These are phyloP conservation scores for Craterostigma plantagineum DNA, from an alignment of 257 asterid genomes.

Conservation along the genomic window DNA sequence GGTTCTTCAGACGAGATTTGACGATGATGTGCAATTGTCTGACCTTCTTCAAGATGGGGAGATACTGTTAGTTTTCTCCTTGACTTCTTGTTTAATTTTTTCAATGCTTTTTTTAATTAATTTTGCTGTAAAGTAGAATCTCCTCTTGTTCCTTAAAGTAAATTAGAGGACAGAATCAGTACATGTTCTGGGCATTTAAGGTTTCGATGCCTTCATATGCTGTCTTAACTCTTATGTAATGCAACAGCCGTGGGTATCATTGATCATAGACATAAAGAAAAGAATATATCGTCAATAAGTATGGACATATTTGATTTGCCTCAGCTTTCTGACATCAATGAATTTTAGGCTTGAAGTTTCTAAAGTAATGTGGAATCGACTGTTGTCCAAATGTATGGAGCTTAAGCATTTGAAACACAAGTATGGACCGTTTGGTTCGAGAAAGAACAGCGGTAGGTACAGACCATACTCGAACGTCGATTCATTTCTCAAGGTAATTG, in stretches of 20 bases:
- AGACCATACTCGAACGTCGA: slow-evolving; percentile 87
- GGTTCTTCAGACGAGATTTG: slow-evolving; percentile 38
- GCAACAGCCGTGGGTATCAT: too few species aligned
- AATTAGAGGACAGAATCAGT: neutral
- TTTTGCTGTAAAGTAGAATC: slow-evolving; percentile 1
- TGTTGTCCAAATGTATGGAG: slow-evolving; percentile 55
- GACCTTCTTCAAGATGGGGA: slow-evolving; percentile 92
- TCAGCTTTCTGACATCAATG: slow-evolving; percentile 4
- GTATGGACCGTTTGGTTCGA: slow-evolving; percentile 40
- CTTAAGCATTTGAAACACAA: slow-evolving; percentile 40
- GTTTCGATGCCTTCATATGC: too few species aligned
- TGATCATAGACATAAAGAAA: neutral
- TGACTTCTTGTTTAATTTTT: neutral
- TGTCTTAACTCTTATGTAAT: too few species aligned
- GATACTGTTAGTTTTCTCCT: slow-evolving; percentile 38
- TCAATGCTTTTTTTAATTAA: neutral
- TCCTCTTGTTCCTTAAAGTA: slow-evolving; percentile 6
- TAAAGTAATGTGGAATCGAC: slow-evolving; percentile 42
- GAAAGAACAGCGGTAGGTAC: slow-evolving; percentile 66
- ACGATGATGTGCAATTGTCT: slow-evolving; percentile 44
- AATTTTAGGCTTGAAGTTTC: slow-evolving; percentile 56
- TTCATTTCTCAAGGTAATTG: slow-evolving; percentile 62
- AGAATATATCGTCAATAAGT: slow-evolving; percentile 2
- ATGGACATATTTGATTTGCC: neutral
- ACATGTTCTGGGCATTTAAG: neutral